Conservation (phyloP, 768 basidiomycete species). For the Auriscalpium microsporum region DNA sequence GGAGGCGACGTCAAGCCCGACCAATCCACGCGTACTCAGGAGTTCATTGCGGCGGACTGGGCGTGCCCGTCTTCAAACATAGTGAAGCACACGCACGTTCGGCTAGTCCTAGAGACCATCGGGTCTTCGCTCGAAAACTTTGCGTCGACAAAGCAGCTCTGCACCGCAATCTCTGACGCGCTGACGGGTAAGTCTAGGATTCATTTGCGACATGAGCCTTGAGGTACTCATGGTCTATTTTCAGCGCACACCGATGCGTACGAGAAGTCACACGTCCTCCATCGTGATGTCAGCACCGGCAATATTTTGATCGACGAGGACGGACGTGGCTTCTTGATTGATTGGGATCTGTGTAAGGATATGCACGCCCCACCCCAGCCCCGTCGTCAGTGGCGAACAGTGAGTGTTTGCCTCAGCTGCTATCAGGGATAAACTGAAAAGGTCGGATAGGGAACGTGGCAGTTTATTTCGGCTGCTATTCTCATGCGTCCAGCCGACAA, state of each 20-base stretch:
- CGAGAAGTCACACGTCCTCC: neutral
- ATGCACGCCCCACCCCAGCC: neutral
- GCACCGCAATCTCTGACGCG: neutral
- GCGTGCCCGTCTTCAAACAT: neutral
- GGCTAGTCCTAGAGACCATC: neutral
- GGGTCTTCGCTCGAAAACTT: neutral
- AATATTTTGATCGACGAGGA: constrained; percentile 6
- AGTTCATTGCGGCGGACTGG: neutral
- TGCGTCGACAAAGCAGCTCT: neutral
- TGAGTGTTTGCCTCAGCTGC: neutral
- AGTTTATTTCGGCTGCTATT: neutral
- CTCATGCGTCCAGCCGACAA: neutral
- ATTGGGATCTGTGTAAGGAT: constrained; percentile 2
- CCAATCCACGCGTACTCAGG: neutral
- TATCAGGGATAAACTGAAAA: neutral
- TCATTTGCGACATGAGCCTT: neutral
- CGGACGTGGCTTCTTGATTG: neutral
- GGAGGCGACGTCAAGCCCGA: neutral
- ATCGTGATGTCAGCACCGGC: constrained; percentile 1
- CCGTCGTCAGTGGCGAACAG: neutral
- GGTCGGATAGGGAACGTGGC: neutral
- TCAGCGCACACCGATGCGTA: neutral
- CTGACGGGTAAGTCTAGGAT: neutral
- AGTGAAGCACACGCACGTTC: neutral
- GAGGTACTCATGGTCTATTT: neutral